Evolutionary conservation across 2,329 filamentous ascomycete species (phyloP), one percentile per base, ranked within the genome.

Genomic region (Sordariomycetes sp.): DNA sequence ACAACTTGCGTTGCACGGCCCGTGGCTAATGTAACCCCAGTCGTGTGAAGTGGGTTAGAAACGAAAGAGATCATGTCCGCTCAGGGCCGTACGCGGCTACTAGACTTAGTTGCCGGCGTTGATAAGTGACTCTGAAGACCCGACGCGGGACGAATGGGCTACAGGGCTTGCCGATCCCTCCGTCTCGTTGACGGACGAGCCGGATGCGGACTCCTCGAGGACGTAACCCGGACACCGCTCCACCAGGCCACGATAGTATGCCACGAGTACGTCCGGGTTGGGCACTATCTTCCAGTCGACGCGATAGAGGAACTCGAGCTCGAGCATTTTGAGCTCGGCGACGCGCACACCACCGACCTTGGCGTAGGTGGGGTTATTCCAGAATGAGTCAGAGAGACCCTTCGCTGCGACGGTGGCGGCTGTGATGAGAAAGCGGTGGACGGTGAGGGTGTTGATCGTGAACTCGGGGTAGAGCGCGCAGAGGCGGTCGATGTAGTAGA

Each of bases 271-370:
- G 69, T 97, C 94, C 1, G 94, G 92, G 66, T 95, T 91, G 5
- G 94, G 94, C 3, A 99, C 92, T 64, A 99, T 99, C 66, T 88
- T 89, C 93, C 94, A 99, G 67, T 97, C 90, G 32, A 99, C 88
- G 57, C 90, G 81, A 68, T 92, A 90, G 35, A 99, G 75, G 64
- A 99, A 96, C 66, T 99, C 94, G 34, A 99, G 79, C 70, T 99
- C 94, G 11, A 99, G 76, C 59, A 97, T 77, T 60, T 94, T 95
- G 62, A 99, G 75, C 71, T 99, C 94, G 54, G 88, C 85, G 43
- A 97, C 80, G 63, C 90, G 91, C 55, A 99, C 91, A 62, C 94
- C 94, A 5, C 94, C 94, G 0, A 99, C 92, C 58, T 90, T 82
- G 43, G 94, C 92, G 69, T 99, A 99, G 1, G 93, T 96, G 32